Percentiles rank a stretch among this genome's conserved stretches.
Evolutionary conservation across 768 basidiomycete genomes (phyloP).

Genomic region (Punctularia strigosozonata): DNA sequence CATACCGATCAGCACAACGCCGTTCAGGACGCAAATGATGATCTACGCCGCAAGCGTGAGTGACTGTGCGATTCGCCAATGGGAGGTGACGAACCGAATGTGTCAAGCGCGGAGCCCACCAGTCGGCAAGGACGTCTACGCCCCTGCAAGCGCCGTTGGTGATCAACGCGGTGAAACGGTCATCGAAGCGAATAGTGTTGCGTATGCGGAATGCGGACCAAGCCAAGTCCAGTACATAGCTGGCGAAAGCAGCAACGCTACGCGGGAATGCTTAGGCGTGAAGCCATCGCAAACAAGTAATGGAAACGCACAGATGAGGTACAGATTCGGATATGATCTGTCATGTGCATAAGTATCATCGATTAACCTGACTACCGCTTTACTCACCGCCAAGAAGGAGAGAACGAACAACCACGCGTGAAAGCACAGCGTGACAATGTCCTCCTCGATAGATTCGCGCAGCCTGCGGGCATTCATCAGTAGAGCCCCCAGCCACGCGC

Average conservation of each 20-base stretch:
- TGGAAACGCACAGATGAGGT: constrained; percentile 32
- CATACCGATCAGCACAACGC: constrained; percentile 23
- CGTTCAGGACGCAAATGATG: constrained; percentile 28
- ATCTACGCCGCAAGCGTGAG: constrained; percentile 16
- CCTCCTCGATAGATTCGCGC: constrained; percentile 28
- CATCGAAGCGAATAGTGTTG: constrained; percentile 19
- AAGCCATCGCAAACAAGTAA: background rate
- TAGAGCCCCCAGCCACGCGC: background rate
- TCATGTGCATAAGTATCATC: constrained; percentile 1
- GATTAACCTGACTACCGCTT: background rate
- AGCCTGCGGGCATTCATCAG: constrained; percentile 9
- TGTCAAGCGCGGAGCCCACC: constrained; percentile 25
- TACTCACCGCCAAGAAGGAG: constrained; percentile 32
- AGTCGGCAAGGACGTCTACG: constrained; percentile 27
- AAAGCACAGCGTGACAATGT: constrained; percentile 32
- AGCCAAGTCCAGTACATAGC: constrained; percentile 31
- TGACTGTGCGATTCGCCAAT: background rate
- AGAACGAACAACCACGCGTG: constrained; percentile 37
- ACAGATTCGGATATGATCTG: constrained; percentile 41
- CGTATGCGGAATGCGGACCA: constrained; percentile 35
- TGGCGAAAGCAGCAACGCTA: constrained; percentile 25
- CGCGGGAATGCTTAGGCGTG: background rate
- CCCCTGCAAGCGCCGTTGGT: constrained; percentile 26
- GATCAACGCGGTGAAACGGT: constrained; percentile 23
- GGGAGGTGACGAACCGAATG: constrained; percentile 23